Percentiles rank a stretch among this genome's conserved stretches.
Conservation (phyloP, 2,329 filamentous ascomycete species). For the Fusarium pseudograminearum region DNA sequence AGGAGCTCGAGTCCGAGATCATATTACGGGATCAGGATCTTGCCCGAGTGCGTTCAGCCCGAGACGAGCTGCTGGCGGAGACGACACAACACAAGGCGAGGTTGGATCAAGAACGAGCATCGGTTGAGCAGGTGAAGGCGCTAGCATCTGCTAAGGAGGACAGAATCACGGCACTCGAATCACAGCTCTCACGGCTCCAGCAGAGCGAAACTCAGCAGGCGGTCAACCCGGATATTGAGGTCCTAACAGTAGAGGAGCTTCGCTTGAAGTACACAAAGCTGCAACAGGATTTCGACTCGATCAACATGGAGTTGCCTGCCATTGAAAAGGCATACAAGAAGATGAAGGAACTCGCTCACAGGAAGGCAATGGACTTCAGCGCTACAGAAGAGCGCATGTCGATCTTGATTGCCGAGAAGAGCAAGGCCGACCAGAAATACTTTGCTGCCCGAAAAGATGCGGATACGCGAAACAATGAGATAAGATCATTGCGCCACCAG, state of each 20-base stretch:
- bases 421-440: slow-evolving; percentile 97
- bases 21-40: slow-evolving; percentile 86
- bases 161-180: slow-evolving; percentile 84
- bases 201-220: slow-evolving; percentile 61
- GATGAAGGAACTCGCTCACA: slow-evolving; percentile 83
- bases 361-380: slow-evolving; percentile 84
- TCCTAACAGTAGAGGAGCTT: slow-evolving; percentile 77
- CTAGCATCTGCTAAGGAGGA: slow-evolving; percentile 82
- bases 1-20: slow-evolving; percentile 85
- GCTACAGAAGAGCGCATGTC: slow-evolving; percentile 82
- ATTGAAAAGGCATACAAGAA: slow-evolving; percentile 94
- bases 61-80: slow-evolving; percentile 89
- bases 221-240: slow-evolving; percentile 61
- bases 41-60: slow-evolving; percentile 82
- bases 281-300: slow-evolving; percentile 82
- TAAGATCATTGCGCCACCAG: slow-evolving; percentile 81
- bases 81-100: slow-evolving; percentile 81
- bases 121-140: slow-evolving; percentile 81
- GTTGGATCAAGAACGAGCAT: slow-evolving; percentile 79
- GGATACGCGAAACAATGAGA: slow-evolving; percentile 84
- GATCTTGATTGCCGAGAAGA: slow-evolving; percentile 85
- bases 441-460: slow-evolving; percentile 96
- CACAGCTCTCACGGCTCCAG: slow-evolving; percentile 79
- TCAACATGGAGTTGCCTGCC: slow-evolving; percentile 87
- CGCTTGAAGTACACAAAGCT: slow-evolving; percentile 79